Conservation (phyloP, 176 grass and related monocot species). For the Rhynchospora tenuis region DNA sequence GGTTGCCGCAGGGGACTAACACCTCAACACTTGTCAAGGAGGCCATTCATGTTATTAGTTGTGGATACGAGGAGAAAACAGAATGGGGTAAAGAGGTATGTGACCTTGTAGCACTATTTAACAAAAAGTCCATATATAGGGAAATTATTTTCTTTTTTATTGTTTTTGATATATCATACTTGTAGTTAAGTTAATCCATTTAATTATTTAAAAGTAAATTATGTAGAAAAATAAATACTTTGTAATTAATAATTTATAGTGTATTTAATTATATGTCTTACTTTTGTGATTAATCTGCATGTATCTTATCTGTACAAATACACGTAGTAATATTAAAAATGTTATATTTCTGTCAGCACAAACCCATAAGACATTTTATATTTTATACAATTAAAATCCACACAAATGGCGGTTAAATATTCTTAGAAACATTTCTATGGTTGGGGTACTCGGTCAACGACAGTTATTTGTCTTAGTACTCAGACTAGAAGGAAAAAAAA, state of each 20-base stretch:
- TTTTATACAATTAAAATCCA: background rate
- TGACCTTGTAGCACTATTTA: background rate
- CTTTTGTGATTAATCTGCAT: no score
- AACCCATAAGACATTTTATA: background rate
- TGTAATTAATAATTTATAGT: background rate
- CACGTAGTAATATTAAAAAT: background rate
- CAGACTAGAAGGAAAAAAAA: background rate
- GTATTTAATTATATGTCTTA: background rate
- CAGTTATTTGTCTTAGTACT: background rate
- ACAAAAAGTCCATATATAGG: background rate
- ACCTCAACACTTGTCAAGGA: slow-evolving; percentile 65
- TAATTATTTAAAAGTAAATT: background rate
- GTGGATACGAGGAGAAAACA: slow-evolving; percentile 89
- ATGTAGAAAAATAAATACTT: background rate
- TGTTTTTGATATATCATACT: background rate
- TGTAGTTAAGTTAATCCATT: background rate
- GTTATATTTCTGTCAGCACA: background rate
- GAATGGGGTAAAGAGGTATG: slow-evolving; percentile 96
- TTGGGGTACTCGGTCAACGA: background rate
- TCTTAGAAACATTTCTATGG: background rate
- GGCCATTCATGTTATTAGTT: slow-evolving; percentile 96
- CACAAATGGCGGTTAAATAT: background rate
- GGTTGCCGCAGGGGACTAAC: slow-evolving; percentile 57
- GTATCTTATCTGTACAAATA: no score
- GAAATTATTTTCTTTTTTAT: background rate